Evolutionary conservation across 805 yeast genomes (phyloP).

Genomic region (Candida suzukii): DNA sequence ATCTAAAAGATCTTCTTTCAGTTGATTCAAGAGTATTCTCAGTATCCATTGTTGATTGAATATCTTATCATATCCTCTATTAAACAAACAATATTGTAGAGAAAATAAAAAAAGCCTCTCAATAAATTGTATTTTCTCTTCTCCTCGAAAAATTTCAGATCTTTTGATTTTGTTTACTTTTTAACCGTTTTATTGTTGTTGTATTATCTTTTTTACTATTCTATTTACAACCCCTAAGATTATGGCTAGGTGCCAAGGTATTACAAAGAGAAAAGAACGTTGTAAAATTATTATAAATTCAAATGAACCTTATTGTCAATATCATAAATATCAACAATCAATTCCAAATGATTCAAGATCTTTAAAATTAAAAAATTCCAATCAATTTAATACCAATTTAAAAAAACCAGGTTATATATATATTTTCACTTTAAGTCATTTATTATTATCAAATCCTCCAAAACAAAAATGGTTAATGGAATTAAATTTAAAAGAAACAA

Average conservation of each 20-base stretch:
- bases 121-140: too few species aligned
- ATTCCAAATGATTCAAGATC: background rate
- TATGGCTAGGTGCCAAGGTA: constrained; percentile 34
- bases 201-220: too few species aligned
- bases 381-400: background rate
- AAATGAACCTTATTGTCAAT: constrained; percentile 22
- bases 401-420: constrained; percentile 36
- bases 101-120: too few species aligned
- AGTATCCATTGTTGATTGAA: too few species aligned
- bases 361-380: background rate
- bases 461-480: constrained; percentile 29
- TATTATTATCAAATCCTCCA: constrained; percentile 22
- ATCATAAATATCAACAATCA: constrained; percentile 20
- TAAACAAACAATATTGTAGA: too few species aligned
- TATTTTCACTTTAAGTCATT: constrained; percentile 38
- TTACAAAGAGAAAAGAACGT: constrained; percentile 31
- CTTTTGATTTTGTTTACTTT: too few species aligned
- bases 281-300: constrained; percentile 27
- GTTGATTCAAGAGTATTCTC: too few species aligned
- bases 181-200: too few species aligned
- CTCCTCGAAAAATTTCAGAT: too few species aligned
- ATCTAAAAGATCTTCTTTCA: too few species aligned
- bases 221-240: too few species aligned
- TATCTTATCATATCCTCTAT: too few species aligned
- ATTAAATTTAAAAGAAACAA: constrained; percentile 4